Base-by-base conservation (phyloP, 345 rosid species). In the Salix suchowensis region DNA sequence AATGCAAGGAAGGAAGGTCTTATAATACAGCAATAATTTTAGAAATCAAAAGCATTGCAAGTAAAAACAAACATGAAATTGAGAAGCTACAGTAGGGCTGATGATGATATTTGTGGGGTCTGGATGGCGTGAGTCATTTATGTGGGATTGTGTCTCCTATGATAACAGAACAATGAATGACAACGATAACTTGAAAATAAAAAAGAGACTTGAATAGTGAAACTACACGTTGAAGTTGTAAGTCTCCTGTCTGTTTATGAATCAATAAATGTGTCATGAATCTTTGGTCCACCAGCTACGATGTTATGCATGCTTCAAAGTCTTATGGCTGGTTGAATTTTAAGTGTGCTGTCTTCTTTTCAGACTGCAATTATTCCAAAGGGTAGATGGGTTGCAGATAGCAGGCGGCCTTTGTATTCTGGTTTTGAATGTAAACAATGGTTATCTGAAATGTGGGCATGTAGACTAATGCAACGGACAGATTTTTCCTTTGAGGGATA, bases 401-500 rank as follows among this genome's bases (percentile, higher is more conserved):
- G 54, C 50, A 74, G 36, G 44, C 30, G 73, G 37, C 84, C 81
- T 16, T 58, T 78, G 66, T 82, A 82, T 46, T 77, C 78, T 73
- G 84, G 84, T 19, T 55, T 54, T 77, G 36, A 66, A 64, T 81
- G 80, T 77, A 81, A 82, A 19, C 81, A 78, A 50, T 78, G 84
- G 84, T 54, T 78, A 65, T 77, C 81, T 2, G 81, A 75, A 69
- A 82, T 78, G 81, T 82, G 84, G 79, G 81, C 81, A 9, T 82
- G 81, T 28, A 78, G 82, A 67, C 72, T 75, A 30, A 77, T 76
- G 11, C 81, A 66, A 28, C 74, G 79, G 16, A 84, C 85, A 4
- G 97, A 91, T 69, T 94, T 92, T 78, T 87, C 97, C 2, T 94
- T 83, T 0, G 98, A 94, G 77, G 75, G 86, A 78, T 89, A 86